Evolutionary conservation across 1,284 basidiomycete genomes (phyloP).

Genomic region (Tetrapyrgos nigripes): DNA sequence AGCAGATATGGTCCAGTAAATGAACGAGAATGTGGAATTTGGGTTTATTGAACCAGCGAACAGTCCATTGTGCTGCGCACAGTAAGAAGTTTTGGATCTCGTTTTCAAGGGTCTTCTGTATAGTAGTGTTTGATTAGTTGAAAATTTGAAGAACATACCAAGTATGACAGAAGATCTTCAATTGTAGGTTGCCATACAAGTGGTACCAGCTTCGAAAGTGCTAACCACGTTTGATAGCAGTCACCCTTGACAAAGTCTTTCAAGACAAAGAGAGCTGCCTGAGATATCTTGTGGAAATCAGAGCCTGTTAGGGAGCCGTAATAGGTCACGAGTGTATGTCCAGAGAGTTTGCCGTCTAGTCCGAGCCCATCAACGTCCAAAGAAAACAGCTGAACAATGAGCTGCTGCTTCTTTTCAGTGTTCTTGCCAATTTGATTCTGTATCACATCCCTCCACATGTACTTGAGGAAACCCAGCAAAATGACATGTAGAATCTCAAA

Average conservation of each 20-base stretch:
- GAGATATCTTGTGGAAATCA: conserved; percentile 41
- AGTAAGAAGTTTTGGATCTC: conserved; percentile 38
- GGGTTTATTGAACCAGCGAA: conserved; percentile 45
- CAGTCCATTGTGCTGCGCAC: conserved; percentile 30
- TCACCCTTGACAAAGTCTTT: conserved; percentile 33
- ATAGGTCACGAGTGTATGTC: conserved; percentile 40
- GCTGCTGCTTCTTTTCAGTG: conserved; percentile 22
- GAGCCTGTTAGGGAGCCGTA: conserved; percentile 39
- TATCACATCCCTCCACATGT: conserved; percentile 40
- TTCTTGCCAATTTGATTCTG: too few relatives aligned
- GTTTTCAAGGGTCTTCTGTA: conserved; percentile 23
- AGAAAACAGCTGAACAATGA: conserved; percentile 29
- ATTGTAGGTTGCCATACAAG: conserved; percentile 44
- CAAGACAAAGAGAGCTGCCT: conserved; percentile 43
- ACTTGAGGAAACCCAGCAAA: conserved; percentile 21
- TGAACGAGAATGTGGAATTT: conserved; percentile 45
- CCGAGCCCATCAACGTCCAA: conserved; percentile 35
- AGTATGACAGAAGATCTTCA: conserved; percentile 33
- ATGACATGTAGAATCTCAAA: conserved; percentile 23
- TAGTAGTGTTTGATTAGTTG: background rate
- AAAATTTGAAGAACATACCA: conserved; percentile 25
- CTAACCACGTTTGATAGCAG: conserved; percentile 33
- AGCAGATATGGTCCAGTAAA: conserved; percentile 40
- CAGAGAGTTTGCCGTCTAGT: conserved; percentile 31
- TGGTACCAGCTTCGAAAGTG: conserved; percentile 36